Evolutionary conservation across 164 flowering plant genomes (phyloP).

Genomic region (Litsea cubeba): DNA sequence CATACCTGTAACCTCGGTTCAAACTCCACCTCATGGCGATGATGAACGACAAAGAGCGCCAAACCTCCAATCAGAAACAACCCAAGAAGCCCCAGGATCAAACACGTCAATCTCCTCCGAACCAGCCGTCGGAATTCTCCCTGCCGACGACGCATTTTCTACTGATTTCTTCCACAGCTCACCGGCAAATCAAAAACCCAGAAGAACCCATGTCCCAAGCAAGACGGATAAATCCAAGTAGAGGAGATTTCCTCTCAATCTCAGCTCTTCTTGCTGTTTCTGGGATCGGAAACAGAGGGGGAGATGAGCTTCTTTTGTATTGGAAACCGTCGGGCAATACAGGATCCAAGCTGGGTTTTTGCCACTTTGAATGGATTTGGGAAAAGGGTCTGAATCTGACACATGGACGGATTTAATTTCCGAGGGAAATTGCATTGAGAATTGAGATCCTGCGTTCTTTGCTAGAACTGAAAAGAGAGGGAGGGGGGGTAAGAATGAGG

Average conservation of each 20-base stretch:
- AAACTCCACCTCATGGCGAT: constrained; percentile 1
- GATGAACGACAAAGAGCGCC: neutral
- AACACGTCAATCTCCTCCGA: neutral
- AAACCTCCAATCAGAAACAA: neutral
- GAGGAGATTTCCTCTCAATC: constrained; percentile 5
- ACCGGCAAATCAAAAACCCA: constrained; percentile 28
- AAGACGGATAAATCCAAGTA: constrained; percentile 9
- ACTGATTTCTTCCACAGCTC: constrained; percentile 32
- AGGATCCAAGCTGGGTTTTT: neutral
- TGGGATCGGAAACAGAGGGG: neutral
- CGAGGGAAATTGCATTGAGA: neutral
- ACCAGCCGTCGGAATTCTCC: neutral
- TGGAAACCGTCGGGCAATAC: neutral
- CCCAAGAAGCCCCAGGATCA: constrained; percentile 5
- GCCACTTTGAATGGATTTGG: neutral
- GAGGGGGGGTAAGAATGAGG: neutral
- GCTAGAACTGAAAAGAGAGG: neutral
- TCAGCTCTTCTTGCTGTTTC: neutral
- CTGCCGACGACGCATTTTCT: constrained; percentile 4
- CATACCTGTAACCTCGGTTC: neutral
- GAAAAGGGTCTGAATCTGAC: neutral
- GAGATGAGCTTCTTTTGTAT: neutral
- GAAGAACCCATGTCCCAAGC: constrained; percentile 24
- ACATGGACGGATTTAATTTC: neutral
- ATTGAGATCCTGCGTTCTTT: neutral